Percentiles rank a stretch among this genome's conserved stretches.
Conservation (phyloP, 2,329 filamentous ascomycete species). For the Tolypocladium ophioglossoides region DNA sequence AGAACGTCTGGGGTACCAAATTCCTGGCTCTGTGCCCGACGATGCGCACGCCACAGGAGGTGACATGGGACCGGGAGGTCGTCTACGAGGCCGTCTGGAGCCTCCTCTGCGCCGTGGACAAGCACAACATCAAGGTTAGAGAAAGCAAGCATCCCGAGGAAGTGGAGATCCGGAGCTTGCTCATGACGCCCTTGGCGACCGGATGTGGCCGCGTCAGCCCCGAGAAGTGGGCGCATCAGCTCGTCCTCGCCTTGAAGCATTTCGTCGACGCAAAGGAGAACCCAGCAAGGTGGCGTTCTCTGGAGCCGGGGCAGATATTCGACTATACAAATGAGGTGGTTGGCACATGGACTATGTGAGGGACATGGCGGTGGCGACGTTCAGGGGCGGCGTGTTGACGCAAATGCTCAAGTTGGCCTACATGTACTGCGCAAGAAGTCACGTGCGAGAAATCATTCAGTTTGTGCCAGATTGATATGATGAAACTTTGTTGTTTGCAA, state of each 20-base stretch:
- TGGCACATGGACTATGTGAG: slow-evolving; percentile 3
- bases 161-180: slow-evolving; percentile 26
- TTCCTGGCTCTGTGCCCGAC: slow-evolving; percentile 42
- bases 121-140: slow-evolving; percentile 27
- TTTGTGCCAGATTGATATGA: not conserved
- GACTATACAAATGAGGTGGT: slow-evolving; percentile 4
- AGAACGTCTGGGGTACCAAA: slow-evolving; percentile 28
- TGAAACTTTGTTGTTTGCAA: not conserved
- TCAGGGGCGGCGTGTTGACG: too few species aligned
- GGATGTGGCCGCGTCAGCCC: slow-evolving; percentile 33
- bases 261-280: slow-evolving; percentile 34
- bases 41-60: slow-evolving; percentile 34
- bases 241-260: slow-evolving; percentile 39
- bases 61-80: slow-evolving; percentile 39
- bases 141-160: slow-evolving; percentile 2
- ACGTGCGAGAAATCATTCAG: not conserved
- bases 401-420: not conserved
- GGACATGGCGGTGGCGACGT: not conserved
- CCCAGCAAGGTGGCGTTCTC: slow-evolving; percentile 27
- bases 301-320: slow-evolving; percentile 12
- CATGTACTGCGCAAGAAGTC: not conserved
- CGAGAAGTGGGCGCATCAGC: slow-evolving; percentile 38
- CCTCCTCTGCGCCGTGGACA: slow-evolving; percentile 35
- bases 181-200: slow-evolving; percentile 43
- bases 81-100: slow-evolving; percentile 45